Conservation (phyloP, 352 stramenopile genomes). For the Phytophthora cajani region DNA sequence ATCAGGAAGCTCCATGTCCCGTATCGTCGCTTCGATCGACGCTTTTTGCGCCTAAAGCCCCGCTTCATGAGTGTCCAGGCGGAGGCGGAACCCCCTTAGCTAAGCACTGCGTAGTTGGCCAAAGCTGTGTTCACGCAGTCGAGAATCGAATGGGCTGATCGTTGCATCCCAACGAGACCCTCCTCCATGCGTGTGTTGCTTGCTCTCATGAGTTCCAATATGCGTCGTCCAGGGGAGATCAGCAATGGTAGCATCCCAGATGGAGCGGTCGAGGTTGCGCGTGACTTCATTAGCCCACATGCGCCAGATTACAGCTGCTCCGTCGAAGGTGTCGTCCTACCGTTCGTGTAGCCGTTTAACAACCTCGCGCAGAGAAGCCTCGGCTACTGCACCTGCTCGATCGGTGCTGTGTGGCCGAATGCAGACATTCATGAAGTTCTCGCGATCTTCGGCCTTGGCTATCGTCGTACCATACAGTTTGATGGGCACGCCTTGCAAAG, state of each 20-base stretch:
- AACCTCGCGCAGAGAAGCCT: slow-evolving; percentile 14
- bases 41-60: slow-evolving; percentile 3
- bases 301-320: slow-evolving; percentile 17
- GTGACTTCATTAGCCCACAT: slow-evolving; percentile 30
- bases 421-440: background rate
- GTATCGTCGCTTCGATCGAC: slow-evolving; percentile 8
- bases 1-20: slow-evolving; percentile 6
- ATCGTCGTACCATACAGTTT: slow-evolving; percentile 1
- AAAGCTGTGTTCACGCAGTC: slow-evolving; percentile 11
- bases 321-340: slow-evolving; percentile 12
- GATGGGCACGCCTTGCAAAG: background rate
- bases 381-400: slow-evolving; percentile 14
- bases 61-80: slow-evolving; percentile 4
- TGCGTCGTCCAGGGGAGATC: slow-evolving; percentile 4
- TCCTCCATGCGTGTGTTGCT: slow-evolving; percentile 7
- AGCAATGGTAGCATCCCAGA: slow-evolving; percentile 9
- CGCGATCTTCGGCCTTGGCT: background rate
- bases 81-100: slow-evolving; percentile 3
- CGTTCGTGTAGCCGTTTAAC: slow-evolving; percentile 10
- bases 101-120: slow-evolving; percentile 1
- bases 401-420: slow-evolving; percentile 1
- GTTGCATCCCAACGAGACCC: background rate
- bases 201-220: slow-evolving; percentile 13
- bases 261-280: slow-evolving; percentile 12
- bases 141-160: background rate